Evolutionary conservation across 164 flowering plant species (phyloP).

Genomic region (Vitis vinifera): DNA sequence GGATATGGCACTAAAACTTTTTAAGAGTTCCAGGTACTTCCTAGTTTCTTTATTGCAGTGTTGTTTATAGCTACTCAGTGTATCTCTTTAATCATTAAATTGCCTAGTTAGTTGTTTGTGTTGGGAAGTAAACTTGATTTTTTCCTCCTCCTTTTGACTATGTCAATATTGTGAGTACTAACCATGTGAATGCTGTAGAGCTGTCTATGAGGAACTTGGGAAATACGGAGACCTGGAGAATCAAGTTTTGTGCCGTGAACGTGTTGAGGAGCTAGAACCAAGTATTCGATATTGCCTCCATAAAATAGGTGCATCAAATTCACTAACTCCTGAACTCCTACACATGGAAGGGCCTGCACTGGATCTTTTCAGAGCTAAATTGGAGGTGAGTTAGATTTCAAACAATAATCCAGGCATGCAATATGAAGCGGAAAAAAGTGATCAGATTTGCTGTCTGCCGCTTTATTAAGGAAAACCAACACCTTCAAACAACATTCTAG

Average conservation of each 20-base stretch:
- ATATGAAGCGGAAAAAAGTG: no score
- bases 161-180: background rate
- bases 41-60: constrained; percentile 2
- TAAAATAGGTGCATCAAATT: constrained; percentile 84
- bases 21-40: constrained; percentile 85
- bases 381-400: constrained; percentile 57
- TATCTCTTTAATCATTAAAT: background rate
- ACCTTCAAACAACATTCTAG: no score
- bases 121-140: background rate
- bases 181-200: constrained; percentile 40
- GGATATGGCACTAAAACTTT: constrained; percentile 81
- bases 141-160: background rate
- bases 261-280: constrained; percentile 95
- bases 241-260: constrained; percentile 89
- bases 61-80: background rate
- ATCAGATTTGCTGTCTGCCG: no score
- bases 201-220: constrained; percentile 96
- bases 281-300: constrained; percentile 84
- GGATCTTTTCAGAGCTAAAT: constrained; percentile 87
- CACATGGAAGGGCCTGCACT: constrained; percentile 94
- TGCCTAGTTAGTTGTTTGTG: no score
- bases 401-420: background rate
- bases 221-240: constrained; percentile 91
- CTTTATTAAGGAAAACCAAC: no score
- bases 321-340: constrained; percentile 76